Conservation (phyloP, 106 monocot species). For the Platanthera guangdongensis region DNA sequence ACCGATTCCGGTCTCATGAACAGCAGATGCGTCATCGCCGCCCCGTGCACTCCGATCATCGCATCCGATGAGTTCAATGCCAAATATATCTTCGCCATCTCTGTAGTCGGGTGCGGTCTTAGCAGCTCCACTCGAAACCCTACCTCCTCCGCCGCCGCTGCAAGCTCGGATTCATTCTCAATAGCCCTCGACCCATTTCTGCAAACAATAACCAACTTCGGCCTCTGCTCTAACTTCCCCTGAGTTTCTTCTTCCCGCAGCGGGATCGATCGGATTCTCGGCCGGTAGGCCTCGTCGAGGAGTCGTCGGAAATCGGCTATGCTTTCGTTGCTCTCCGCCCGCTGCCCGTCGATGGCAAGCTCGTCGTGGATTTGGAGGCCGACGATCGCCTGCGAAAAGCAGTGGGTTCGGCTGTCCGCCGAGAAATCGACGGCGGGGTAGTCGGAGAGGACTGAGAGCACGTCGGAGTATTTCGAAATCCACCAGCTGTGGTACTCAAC, state of each 20-base stretch:
- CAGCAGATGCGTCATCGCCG: slow-evolving; percentile 77
- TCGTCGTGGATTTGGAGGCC: slow-evolving; percentile 75
- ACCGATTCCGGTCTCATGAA: slow-evolving; percentile 61
- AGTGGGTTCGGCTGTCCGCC: slow-evolving; percentile 51
- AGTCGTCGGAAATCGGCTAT: slow-evolving; percentile 34
- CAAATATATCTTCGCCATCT: slow-evolving; percentile 48
- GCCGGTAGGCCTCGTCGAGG: slow-evolving; percentile 55
- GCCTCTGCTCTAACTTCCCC: background rate
- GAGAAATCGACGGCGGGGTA: slow-evolving; percentile 57
- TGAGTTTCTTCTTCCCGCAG: no score
- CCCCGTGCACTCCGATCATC: slow-evolving; percentile 71
- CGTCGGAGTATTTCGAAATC: slow-evolving; percentile 59
- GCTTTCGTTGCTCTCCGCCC: slow-evolving; percentile 21
- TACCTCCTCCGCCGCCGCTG: slow-evolving; percentile 18
- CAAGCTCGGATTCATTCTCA: slow-evolving; percentile 52
- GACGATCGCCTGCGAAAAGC: slow-evolving; percentile 64
- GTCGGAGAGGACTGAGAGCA: slow-evolving; percentile 55
- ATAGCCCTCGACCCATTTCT: slow-evolving; percentile 50
- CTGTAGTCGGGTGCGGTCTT: slow-evolving; percentile 30
- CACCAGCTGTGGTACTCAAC: slow-evolving; percentile 80
- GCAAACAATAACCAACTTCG: slow-evolving; percentile 42
- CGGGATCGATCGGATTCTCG: slow-evolving; percentile 7
- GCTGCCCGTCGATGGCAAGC: slow-evolving; percentile 33
- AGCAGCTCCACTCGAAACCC: slow-evolving; percentile 51
- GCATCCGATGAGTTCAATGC: slow-evolving; percentile 37